These are phyloP conservation scores for Phytophthora pinifolia DNA, from an alignment of 352 stramenopile genomes.

Conservation along the genomic window DNA sequence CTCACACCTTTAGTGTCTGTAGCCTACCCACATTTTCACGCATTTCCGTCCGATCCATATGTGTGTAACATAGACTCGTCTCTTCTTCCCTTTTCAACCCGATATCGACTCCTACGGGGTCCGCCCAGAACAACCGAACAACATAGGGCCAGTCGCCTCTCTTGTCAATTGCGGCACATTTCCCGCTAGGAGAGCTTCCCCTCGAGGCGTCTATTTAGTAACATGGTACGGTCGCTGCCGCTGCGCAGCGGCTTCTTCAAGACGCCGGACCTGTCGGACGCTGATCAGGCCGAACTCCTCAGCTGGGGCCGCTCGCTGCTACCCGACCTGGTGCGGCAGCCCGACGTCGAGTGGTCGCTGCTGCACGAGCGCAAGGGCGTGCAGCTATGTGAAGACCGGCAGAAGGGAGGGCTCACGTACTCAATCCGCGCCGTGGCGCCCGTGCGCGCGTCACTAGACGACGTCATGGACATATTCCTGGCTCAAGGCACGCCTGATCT, in stretches of 20 bases:
- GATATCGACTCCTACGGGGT: too few relatives aligned
- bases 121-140: too few relatives aligned
- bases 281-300: conserved; percentile 74
- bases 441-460: conserved; percentile 60
- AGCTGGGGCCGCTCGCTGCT: conserved; percentile 72
- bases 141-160: too few relatives aligned
- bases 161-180: background rate
- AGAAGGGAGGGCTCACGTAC: conserved; percentile 83
- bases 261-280: conserved; percentile 52
- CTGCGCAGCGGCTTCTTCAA: conserved; percentile 80
- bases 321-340: conserved; percentile 58
- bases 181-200: conserved; percentile 1
- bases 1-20: too few relatives aligned
- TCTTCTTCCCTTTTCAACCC: too few relatives aligned
- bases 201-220: background rate
- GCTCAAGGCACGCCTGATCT: conserved; percentile 57
- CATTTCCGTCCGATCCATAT: too few relatives aligned
- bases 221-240: conserved; percentile 78
- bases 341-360: conserved; percentile 78
- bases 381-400: conserved; percentile 70
- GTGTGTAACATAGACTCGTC: too few relatives aligned
- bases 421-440: conserved; percentile 64
- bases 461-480: conserved; percentile 83
- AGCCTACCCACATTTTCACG: too few relatives aligned
- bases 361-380: conserved; percentile 74